Base-by-base conservation (phyloP, 768 basidiomycete genomes). In the Dendrothele bispora region DNA sequence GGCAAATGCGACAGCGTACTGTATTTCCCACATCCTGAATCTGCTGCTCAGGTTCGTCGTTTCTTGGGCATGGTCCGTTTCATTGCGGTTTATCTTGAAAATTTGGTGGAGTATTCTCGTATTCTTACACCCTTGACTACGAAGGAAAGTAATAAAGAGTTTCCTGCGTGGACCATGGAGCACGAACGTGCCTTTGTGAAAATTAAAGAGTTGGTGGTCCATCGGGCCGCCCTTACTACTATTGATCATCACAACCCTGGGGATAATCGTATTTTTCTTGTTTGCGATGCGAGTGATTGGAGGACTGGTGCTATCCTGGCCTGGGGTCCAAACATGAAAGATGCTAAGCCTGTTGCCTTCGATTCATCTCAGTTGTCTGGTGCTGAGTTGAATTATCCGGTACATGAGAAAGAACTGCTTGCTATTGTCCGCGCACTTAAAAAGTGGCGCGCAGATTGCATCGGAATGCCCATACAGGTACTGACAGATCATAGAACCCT, bases 401-500 rank as follows among this genome's bases (percentile, higher is more conserved):
- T 41, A 11, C 39, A 41, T 41, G 39, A 41, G 24, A 41, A 62
- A 45, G 65, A 69, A 44, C 48, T 70, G 0, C 39, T 67, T 0
- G 63, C 64, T 0, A 65, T 70, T 7, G 53, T 70, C 0, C 40
- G 58, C 2, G 60, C 63, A 0, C 51, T 56, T 0, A 30, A 56
- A 20, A 53, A 55, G 25, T 65, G 55, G 52, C 29, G 50, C 0
- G 42, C 36, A 1, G 53, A 56, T 17, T 35, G 54, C 3, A 29
- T 56, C 4, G 48, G 58, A 18, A 29, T 41, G 25, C 40, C 7
- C 2, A 49, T 51, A 61, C 2, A 17, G 0, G 57, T 71, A 12
- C 61, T 41, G 27, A 67, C 66, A 1, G 66, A 70, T 40, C 69
- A 71, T 42, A 39, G 55, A 1, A 63, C 68, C 0, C 52, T 68